Base-by-base conservation (phyloP, 768 basidiomycete species). In the Kwoniella sp. region DNA sequence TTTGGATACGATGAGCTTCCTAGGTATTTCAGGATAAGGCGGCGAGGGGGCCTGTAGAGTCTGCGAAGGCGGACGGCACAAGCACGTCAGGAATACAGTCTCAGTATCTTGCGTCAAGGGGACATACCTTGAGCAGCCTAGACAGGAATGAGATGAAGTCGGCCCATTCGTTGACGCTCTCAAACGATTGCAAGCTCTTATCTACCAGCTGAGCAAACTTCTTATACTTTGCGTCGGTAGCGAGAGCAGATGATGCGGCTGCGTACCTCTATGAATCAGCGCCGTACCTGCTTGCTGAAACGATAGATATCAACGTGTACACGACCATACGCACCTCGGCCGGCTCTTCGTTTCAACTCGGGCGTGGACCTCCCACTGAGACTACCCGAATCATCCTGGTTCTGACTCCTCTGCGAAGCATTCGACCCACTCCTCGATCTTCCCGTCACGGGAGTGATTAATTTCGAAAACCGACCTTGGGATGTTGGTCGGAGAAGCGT, bases 71-170 rank as follows among this genome's bases (percentile, higher is more conserved):
- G 8, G n/a, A n/a, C n/a, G n/a, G n/a, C n/a, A n/a, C n/a, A n/a
- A n/a, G n/a, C n/a, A n/a, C n/a, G n/a, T n/a, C n/a, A n/a, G n/a
- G n/a, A n/a, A n/a, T n/a, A n/a, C n/a, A n/a, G n/a, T n/a, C n/a
- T n/a, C n/a, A n/a, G n/a, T n/a, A n/a, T n/a, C n/a, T n/a, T n/a
- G n/a, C n/a, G n/a, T n/a, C n/a, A n/a, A n/a, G n/a, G n/a, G n/a
- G 2, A 49, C 81, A 55, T 71, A 91, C 92, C 85, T 96, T 96
- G 64, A 95, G 85, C 64, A 96, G 81, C 70, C 93, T 90, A 77
- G 94, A 94, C 79, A 99, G 80, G 81, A 98, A 99, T 44, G 94
- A 89, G 76, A 96, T 98, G 79, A 93, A 98, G 82, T 99, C 96
- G 64, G 96, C 94, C 96, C 96, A 99, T 82, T 99, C 96, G 61